Conservation (phyloP, 306 rosid species). For the Leucaena leucocephala region DNA sequence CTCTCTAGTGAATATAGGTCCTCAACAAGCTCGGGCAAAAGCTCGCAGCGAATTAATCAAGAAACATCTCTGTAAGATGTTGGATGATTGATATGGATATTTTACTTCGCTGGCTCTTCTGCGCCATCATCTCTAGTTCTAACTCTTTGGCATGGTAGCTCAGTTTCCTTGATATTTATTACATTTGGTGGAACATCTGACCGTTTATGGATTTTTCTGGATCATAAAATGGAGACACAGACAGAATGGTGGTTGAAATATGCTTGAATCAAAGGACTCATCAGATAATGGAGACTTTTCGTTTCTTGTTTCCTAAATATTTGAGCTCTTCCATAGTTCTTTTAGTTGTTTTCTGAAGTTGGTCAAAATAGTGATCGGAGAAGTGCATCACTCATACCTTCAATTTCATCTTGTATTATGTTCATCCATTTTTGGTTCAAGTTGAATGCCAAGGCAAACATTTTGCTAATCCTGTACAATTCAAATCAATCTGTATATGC, state of each 20-base stretch:
- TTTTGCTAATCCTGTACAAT: background rate
- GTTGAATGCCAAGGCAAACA: background rate
- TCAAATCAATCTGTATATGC: background rate
- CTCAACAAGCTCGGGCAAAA: slow-evolving; percentile 26
- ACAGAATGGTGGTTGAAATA: background rate
- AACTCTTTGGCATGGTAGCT: background rate
- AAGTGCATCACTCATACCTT: background rate
- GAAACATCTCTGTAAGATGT: slow-evolving; percentile 16
- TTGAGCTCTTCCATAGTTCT: background rate
- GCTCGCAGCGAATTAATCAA: slow-evolving; percentile 25
- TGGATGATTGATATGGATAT: background rate
- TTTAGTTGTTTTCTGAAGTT: background rate
- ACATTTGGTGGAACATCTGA: background rate
- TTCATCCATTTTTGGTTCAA: background rate
- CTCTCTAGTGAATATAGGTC: slow-evolving; percentile 18
- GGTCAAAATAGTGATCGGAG: background rate
- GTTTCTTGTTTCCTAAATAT: background rate
- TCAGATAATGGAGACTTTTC: background rate
- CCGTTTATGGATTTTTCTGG: background rate
- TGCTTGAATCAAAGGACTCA: background rate
- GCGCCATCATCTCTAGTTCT: background rate
- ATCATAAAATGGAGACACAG: background rate
- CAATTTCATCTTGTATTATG: background rate
- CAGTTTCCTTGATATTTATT: background rate
- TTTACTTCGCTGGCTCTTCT: background rate